Conservation (phyloP, 140 eudicot genomes). For the Stevia rebaudiana region DNA sequence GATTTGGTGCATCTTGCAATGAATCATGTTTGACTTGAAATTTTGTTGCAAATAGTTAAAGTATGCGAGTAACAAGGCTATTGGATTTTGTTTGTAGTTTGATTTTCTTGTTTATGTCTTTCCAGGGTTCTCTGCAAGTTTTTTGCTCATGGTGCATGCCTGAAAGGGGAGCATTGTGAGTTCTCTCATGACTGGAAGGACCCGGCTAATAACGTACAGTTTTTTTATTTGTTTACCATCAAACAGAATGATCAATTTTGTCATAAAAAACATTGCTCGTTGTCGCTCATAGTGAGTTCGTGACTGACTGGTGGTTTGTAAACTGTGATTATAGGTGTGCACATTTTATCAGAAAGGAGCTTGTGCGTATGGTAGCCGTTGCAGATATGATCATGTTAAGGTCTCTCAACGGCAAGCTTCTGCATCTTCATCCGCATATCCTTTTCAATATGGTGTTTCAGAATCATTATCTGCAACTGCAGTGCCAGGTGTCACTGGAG, state of each 20-base stretch:
- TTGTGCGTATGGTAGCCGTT: slow-evolving; percentile 82
- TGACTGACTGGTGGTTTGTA: slow-evolving; percentile 16
- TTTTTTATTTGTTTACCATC: background rate
- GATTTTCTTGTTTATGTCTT: slow-evolving; percentile 1
- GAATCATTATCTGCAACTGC: slow-evolving; percentile 30
- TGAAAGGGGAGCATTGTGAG: slow-evolving; percentile 93
- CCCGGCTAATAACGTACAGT: slow-evolving; percentile 64
- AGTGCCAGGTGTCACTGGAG: slow-evolving; percentile 23
- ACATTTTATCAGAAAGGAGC: slow-evolving; percentile 86
- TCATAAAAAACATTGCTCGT: background rate
- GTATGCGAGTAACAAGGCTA: background rate
- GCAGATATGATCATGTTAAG: slow-evolving; percentile 86
- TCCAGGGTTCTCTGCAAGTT: slow-evolving; percentile 89
- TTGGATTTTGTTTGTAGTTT: background rate
- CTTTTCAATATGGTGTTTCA: slow-evolving; percentile 30
- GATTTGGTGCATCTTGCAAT: slow-evolving; percentile 4
- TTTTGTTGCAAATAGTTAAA: background rate
- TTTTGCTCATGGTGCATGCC: slow-evolving; percentile 81
- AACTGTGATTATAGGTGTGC: slow-evolving; percentile 72
- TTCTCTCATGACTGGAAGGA: slow-evolving; percentile 89
- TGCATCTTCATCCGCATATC: slow-evolving; percentile 48
- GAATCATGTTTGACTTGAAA: background rate
- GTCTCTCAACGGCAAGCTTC: slow-evolving; percentile 42
- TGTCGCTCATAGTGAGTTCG: background rate
- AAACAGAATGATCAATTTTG: background rate